These are phyloP conservation scores for Osmanthus fragrans DNA, from an alignment of 257 asterid species.

Conservation along the genomic window DNA sequence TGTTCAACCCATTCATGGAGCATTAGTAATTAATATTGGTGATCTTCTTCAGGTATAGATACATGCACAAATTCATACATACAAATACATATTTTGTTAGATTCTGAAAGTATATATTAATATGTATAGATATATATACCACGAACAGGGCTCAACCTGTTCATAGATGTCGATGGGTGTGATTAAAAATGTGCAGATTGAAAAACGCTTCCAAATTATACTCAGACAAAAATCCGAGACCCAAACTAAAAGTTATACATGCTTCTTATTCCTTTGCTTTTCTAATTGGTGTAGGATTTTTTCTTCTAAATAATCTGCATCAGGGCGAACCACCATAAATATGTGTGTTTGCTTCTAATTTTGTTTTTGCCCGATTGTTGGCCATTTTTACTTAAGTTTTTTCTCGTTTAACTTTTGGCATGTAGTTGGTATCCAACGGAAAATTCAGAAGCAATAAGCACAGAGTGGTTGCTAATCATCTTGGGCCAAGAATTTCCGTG, in stretches of 20 bases:
- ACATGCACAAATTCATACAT: background rate
- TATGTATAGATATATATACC: too few relatives aligned
- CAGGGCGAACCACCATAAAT: too few relatives aligned
- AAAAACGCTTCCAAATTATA: too few relatives aligned
- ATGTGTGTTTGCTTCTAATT: background rate
- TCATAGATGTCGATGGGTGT: background rate
- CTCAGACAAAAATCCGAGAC: too few relatives aligned
- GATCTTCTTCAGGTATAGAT: slow-evolving; percentile 44
- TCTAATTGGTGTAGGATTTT: too few relatives aligned
- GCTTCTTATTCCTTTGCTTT: too few relatives aligned
- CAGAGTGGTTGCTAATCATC: slow-evolving; percentile 32
- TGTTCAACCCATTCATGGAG: slow-evolving; percentile 33
- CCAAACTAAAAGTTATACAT: too few relatives aligned
- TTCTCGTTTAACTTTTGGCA: background rate
- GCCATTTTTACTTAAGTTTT: background rate
- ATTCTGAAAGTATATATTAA: too few relatives aligned
- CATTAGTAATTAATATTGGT: slow-evolving; percentile 37
- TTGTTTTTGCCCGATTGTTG: background rate
- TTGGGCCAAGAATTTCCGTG: slow-evolving; percentile 51
- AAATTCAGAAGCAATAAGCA: slow-evolving; percentile 45
- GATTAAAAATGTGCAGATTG: too few relatives aligned
- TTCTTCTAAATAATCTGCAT: too few relatives aligned
- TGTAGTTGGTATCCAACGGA: slow-evolving; percentile 50
- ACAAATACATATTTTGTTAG: background rate
- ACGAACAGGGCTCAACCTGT: background rate